Conservation (phyloP, 345 rosid genomes). For the Sonneratia alba region DNA sequence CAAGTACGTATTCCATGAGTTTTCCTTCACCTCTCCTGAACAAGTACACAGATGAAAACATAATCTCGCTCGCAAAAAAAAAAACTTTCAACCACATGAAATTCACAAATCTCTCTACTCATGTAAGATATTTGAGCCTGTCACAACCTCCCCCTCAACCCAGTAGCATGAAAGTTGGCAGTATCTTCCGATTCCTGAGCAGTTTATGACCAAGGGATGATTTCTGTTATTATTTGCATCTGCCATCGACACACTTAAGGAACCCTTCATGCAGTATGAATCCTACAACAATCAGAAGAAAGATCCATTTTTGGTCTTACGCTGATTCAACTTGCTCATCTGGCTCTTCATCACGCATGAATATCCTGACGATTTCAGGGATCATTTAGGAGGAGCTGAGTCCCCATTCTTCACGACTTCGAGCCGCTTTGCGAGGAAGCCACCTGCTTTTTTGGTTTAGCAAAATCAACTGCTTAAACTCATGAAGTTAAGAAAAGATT, state of each 20-base stretch:
- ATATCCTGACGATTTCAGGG: not conserved
- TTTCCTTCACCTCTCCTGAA: not conserved
- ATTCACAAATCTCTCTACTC: too few species aligned
- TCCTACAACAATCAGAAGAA: not conserved
- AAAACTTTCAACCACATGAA: too few species aligned
- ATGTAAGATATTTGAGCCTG: too few species aligned
- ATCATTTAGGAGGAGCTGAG: conserved; percentile 25
- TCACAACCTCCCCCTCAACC: not conserved
- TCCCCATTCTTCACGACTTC: conserved; percentile 18
- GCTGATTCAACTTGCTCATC: not conserved
- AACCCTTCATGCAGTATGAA: not conserved
- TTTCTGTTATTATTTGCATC: not conserved
- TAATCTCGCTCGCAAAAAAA: not conserved
- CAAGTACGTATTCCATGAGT: too few species aligned
- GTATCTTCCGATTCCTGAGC: not conserved
- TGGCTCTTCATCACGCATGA: not conserved
- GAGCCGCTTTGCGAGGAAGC: conserved; percentile 28
- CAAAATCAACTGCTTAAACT: not conserved
- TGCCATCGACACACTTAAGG: not conserved
- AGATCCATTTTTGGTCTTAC: not conserved
- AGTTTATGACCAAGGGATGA: not conserved
- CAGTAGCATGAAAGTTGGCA: not conserved
- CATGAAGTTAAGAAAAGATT: not conserved
- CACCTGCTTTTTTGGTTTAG: conserved; percentile 24
- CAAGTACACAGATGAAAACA: not conserved